Evolutionary conservation across 352 stramenopile species (phyloP), one percentile per base, ranked within the genome.

Genomic region (Globisporangium nunn): DNA sequence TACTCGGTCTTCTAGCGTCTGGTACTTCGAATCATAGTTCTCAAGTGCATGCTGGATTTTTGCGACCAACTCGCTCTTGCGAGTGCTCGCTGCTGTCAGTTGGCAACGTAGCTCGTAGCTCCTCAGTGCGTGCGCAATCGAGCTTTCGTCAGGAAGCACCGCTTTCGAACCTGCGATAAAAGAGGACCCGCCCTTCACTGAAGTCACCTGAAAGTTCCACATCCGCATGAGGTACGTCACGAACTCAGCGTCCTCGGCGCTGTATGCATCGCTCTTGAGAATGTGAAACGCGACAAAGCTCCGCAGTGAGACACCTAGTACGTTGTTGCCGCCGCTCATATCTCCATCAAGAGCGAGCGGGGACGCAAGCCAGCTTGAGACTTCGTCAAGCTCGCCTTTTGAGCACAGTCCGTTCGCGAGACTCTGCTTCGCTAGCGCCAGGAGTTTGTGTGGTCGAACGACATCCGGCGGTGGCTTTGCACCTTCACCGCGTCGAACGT

Each of bases 191-290:
- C 33, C 10, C 33, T 5, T 8, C 4, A 37, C 33, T 33, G 18
- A 50, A 4, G 14, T 47, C 12, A 61, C 37, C 15, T 87, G 64
- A 56, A 88, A 79, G 4, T 62, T 56, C 79, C 77, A 90, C 54
- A 85, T 61, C 1, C 76, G 76, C 71, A 87, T 68, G 7, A 91
- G 54, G 50, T 75, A 87, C 8, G 64, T 60, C 3, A 85, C 63
- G 46, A 88, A 91, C 48, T 84, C 73, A 1, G 75, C 78, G 30
- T 91, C 81, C 60, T 87, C 74, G 0, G 62, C 46, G 4, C 50
- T 52, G 49, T 70, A 81, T 15, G 23, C 55, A 48, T 91, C 78
- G 48, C 75, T 91, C 11, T 71, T 59, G n/a, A 30, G 0, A 2
- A 67, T 30, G 47, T 91, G 81, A 45, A 86, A 87, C 15, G 59